These are phyloP conservation scores for Chrysosporium keratinophilum DNA, from an alignment of 2,329 filamentous ascomycete genomes.

Conservation along the genomic window DNA sequence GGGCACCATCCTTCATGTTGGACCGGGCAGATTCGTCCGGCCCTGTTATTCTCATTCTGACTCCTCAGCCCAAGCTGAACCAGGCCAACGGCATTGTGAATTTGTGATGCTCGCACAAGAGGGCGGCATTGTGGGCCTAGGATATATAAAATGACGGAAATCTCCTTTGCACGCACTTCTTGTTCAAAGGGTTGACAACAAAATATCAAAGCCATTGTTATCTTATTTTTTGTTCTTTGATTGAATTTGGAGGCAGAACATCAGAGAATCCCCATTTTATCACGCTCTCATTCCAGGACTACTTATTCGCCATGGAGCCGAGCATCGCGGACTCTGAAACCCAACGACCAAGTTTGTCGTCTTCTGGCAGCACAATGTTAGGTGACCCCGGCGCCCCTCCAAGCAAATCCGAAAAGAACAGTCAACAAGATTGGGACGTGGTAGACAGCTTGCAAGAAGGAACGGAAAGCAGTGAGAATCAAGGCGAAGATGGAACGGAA, in stretches of 20 bases:
- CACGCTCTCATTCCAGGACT: not conserved
- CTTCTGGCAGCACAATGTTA: slow-evolving; percentile 9
- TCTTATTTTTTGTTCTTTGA: not conserved
- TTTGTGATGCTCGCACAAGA: not conserved
- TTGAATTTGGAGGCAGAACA: not conserved
- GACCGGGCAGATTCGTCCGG: slow-evolving; percentile 1
- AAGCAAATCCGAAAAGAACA: not conserved
- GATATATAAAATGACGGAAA: not conserved
- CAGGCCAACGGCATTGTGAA: not conserved
- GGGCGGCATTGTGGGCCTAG: not conserved
- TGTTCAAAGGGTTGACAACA: not conserved
- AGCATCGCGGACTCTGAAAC: slow-evolving; percentile 3
- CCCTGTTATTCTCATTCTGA: not conserved
- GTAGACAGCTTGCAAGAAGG: not conserved
- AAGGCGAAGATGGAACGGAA: slow-evolving; percentile 3
- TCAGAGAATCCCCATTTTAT: not conserved
- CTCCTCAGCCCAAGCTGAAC: not conserved
- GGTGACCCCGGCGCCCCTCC: not conserved
- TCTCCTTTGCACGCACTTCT: not conserved
- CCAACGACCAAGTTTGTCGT: not conserved
- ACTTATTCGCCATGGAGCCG: not conserved
- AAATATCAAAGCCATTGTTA: not conserved
- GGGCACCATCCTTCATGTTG: not conserved
- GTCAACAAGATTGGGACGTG: not conserved
- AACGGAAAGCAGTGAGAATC: not conserved